A percentile compares a stretch with the other conserved stretches of the same genome.
phyloP scores from a whole-genome alignment of 441 rosid genomes.

The Omphalea diandra region DNA sequence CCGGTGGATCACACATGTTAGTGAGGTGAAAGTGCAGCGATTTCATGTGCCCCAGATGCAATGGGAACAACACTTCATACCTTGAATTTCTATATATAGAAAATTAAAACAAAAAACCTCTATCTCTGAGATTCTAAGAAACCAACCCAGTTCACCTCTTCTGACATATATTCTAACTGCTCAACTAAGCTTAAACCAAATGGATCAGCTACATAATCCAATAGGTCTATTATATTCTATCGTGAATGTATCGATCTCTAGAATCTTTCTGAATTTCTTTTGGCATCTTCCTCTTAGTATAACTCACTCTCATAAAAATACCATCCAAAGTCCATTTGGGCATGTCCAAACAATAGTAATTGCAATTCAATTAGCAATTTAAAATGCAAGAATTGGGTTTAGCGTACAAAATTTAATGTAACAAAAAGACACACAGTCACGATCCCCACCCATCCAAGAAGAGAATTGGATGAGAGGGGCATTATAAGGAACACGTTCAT shows the following conservation, averaged over 20 bases:
- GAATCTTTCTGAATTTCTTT: neutral
- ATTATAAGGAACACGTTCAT: conserved; percentile 74
- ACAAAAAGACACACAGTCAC: conserved; percentile 47
- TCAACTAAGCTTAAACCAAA: neutral
- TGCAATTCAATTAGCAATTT: neutral
- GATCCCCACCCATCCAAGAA: conserved; percentile 95
- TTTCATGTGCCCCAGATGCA: neutral
- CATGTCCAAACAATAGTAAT: conserved; percentile 2
- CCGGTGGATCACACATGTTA: neutral
- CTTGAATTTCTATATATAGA: neutral
- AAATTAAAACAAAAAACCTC: neutral
- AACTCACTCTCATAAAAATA: neutral
- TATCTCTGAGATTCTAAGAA: neutral
- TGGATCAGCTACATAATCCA: neutral
- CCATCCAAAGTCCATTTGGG: neutral
- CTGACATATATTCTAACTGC: neutral
- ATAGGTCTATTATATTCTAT: neutral
- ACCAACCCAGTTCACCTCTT: neutral
- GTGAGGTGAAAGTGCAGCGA: neutral
- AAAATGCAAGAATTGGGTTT: neutral
- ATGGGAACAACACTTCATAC: neutral
- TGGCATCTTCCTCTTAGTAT: neutral
- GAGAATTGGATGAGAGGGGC: conserved; percentile 91
- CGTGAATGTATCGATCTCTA: neutral
- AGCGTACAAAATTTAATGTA: conserved; percentile 3